A percentile compares a stretch with the other conserved stretches of the same genome.
Conservation (phyloP, 805 yeast genomes). For the Lachancea dasiensis region DNA sequence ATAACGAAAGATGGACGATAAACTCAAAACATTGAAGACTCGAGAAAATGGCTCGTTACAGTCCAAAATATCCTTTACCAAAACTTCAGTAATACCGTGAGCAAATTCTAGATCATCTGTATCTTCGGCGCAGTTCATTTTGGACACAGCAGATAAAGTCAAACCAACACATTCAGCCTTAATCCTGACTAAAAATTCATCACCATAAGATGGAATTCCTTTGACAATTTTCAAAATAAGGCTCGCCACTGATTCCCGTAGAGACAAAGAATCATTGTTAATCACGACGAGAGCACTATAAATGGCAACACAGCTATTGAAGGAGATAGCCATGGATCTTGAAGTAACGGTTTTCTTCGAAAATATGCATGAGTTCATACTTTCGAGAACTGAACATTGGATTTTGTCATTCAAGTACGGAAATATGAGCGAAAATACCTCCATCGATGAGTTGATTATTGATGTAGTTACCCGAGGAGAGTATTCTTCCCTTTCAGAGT, state of each 20-base stretch:
- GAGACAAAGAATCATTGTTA: conserved; percentile 17
- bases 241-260: conserved; percentile 37
- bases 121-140: conserved; percentile 11
- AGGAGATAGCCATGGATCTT: conserved; percentile 43
- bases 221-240: conserved; percentile 48
- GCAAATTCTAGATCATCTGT: conserved; percentile 6
- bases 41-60: conserved; percentile 59
- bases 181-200: conserved; percentile 38
- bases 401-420: conserved; percentile 69
- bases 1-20: conserved; percentile 38
- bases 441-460: conserved; percentile 72
- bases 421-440: conserved; percentile 63
- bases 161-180: conserved; percentile 58
- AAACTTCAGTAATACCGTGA: conserved; percentile 28
- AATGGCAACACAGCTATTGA: conserved; percentile 61
- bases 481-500: conserved; percentile 13
- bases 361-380: conserved; percentile 52
- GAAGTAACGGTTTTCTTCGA: conserved; percentile 34
- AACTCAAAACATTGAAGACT: conserved; percentile 46
- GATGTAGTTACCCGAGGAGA: conserved; percentile 45
- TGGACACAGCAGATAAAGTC: conserved; percentile 33
- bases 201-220: conserved; percentile 35
- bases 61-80: conserved; percentile 62
- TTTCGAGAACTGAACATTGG: conserved; percentile 84
- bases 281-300: conserved; percentile 40